phyloP scores from a whole-genome alignment of 495 filamentous ascomycete genomes.

The Aspergillus leporis region DNA sequence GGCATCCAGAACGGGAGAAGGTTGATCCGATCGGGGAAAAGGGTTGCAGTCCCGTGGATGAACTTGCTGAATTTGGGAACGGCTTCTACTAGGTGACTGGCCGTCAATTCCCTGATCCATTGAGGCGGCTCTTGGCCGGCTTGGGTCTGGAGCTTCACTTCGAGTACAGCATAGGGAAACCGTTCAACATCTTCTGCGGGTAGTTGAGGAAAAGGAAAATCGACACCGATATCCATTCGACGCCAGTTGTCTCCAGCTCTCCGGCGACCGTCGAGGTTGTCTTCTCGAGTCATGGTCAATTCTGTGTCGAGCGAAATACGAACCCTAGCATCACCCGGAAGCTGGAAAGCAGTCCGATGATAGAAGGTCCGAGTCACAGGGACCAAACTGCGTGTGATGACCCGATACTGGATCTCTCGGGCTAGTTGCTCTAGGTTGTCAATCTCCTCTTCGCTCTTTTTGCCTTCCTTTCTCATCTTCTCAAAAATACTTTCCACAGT shows the following conservation, averaged over 20 bases:
- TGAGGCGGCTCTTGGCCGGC: conserved; percentile 94
- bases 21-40: conserved; percentile 86
- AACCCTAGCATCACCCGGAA: conserved; percentile 93
- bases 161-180: conserved; percentile 94
- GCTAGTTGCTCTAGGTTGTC: conserved; percentile 87
- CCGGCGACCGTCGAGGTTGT: conserved; percentile 80
- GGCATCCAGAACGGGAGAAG: conserved; percentile 96
- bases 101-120: conserved; percentile 90
- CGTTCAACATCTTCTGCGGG: conserved; percentile 80
- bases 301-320: conserved; percentile 97
- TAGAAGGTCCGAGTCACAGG: conserved; percentile 95
- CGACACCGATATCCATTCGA: conserved; percentile 95
- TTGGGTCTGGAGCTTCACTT: conserved; percentile 98
- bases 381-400: conserved; percentile 76
- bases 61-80: conserved; percentile 99
- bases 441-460: conserved; percentile 88
- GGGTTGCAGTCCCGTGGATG: conserved; percentile 86
- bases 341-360: conserved; percentile 95
- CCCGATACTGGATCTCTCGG: conserved; percentile 88
- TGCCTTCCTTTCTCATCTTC: conserved; percentile 90
- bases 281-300: conserved; percentile 89
- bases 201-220: conserved; percentile 90
- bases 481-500: conserved; percentile 85
- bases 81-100: conserved; percentile 93
- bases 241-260: conserved; percentile 90